Evolutionary conservation across 2,329 filamentous ascomycete species (phyloP), one percentile per base, ranked within the genome.

Genomic region (Venturia aucupariae): DNA sequence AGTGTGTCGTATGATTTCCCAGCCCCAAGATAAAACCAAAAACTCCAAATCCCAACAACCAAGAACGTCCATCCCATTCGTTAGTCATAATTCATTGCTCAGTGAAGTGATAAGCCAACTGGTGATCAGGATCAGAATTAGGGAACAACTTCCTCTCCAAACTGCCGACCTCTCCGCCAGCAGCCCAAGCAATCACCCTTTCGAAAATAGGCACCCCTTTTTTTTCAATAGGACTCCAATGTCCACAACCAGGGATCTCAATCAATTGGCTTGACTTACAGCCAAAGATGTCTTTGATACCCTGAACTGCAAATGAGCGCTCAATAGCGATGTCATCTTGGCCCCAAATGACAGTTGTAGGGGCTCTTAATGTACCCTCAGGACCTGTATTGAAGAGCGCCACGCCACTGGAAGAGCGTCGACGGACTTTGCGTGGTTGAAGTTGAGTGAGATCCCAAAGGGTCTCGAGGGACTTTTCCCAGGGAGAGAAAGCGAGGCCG

Each of bases 281-380:
- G 15, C 30, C 59, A 22, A 85, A 75, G 67, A 81, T 84, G 62
- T 82, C 80, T 0, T 75, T 75, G 30, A 84, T 77, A 0, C 82
- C 82, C 62, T 83, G 80, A 32, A 85, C 70, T 32, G 76, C 78
- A 35, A 86, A 71, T 15, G 74, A 71, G 51, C 71, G 72, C 61
- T 82, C 78, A 44, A 85, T 76, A 6, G 82, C 83, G 13, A 74
- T 69, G 69, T 86, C 84, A 27, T 75, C 69, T 67, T 79, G 72
- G 2, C 83, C 84, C 74, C 82, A 83, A 48, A 86, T 67, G 22
- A 85, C 70, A 6, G 82, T 84, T 17, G 80, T 75, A 22, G 78
- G 79, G 13, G 80, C 81, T 65, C 79, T 80, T 27, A 86, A 71
- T 3, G 75, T 72, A 3, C 81, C 82, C 13, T 73, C 68, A 2